These are phyloP conservation scores for Macadamia tetraphylla DNA, from an alignment of 164 flowering plant genomes.

Conservation along the genomic window DNA sequence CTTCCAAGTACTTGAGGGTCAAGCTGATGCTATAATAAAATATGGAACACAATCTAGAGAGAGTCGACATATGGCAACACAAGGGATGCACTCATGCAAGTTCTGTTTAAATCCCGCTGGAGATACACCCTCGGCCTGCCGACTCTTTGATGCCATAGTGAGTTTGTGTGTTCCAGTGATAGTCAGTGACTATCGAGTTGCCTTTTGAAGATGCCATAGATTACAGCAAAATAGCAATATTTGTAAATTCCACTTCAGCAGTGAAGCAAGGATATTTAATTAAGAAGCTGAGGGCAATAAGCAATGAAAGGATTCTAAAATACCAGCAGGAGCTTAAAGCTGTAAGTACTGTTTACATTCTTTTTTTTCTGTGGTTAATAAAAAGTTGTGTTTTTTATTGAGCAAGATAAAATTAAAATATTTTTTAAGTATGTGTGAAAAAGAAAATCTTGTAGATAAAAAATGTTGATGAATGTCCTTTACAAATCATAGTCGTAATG, in stretches of 20 bases:
- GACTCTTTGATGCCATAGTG: slow-evolving; percentile 96
- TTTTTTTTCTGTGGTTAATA: no score
- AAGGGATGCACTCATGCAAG: slow-evolving; percentile 94
- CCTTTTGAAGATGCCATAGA: slow-evolving; percentile 96
- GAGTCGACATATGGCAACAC: slow-evolving; percentile 79
- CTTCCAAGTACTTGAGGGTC: slow-evolving; percentile 74
- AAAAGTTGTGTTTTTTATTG: no score
- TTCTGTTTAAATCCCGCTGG: slow-evolving; percentile 99
- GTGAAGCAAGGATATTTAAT: slow-evolving; percentile 60
- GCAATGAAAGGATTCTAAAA: slow-evolving; percentile 50
- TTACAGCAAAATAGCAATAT: slow-evolving; percentile 76
- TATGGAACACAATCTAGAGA: slow-evolving; percentile 96
- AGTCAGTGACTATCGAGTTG: slow-evolving; percentile 85
- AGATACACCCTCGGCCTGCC: slow-evolving; percentile 97
- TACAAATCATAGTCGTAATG: no score
- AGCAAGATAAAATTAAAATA: no score
- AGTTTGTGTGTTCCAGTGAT: slow-evolving; percentile 94
- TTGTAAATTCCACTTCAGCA: slow-evolving; percentile 66
- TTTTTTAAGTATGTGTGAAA: no score
- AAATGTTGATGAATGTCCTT: no score
- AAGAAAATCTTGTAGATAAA: no score
- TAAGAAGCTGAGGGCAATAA: slow-evolving; percentile 46
- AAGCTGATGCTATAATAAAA: slow-evolving; percentile 71
- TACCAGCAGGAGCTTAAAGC: slow-evolving; percentile 64
- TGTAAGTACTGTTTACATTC: slow-evolving; percentile 29